Base-by-base conservation (phyloP, 2,329 filamentous ascomycete genomes). In the Whalleya microplaca region DNA sequence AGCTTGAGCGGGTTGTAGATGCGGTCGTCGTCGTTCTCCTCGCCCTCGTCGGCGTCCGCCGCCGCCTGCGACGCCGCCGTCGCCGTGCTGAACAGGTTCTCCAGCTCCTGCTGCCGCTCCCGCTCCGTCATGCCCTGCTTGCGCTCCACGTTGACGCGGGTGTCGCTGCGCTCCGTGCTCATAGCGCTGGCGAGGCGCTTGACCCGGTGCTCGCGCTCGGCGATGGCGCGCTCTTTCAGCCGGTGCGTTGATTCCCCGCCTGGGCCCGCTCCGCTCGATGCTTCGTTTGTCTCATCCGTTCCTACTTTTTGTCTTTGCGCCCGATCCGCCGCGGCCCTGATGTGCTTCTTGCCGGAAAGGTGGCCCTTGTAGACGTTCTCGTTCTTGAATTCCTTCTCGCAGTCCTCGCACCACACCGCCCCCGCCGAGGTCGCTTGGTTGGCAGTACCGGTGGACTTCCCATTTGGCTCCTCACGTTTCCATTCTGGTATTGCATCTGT, bases 1-100 rank as follows among this genome's bases (percentile, higher is more conserved):
- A 99, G 82, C 72, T 99, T 99, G 64, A 99, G 83, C 0, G 95
- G 95, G 73, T 99, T 99, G 80, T 98, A 97, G 57, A 98, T 90
- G 63, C 96, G 92, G 43, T 94, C 91, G 41, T 87, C 90, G 14
- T 92, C 87, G 2, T 87, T 85, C 0, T 89, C 90, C 0, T 92
- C 89, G 10, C 86, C 86, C 1, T 88, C 87, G 0, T 84, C 84
- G 0, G 82, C 82, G 7, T 83, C 82, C 63, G 67, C 75, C 53
- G 65, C 72, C 62, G 70, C 32, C 32, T 12, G 71, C 12, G 70
- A 68, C 3, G 81, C 77, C 64, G 89, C 85, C 0, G 84, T 82
- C 1, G 69, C 68, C 41, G 75, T 64, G 63, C 73, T 83, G 73
- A 93, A 91, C 14, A 97, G 78, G 44, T 93, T 92, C 52, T 96